Base-by-base conservation (phyloP, 176 grass and related monocot species). In the Cymbopogon citratus region DNA sequence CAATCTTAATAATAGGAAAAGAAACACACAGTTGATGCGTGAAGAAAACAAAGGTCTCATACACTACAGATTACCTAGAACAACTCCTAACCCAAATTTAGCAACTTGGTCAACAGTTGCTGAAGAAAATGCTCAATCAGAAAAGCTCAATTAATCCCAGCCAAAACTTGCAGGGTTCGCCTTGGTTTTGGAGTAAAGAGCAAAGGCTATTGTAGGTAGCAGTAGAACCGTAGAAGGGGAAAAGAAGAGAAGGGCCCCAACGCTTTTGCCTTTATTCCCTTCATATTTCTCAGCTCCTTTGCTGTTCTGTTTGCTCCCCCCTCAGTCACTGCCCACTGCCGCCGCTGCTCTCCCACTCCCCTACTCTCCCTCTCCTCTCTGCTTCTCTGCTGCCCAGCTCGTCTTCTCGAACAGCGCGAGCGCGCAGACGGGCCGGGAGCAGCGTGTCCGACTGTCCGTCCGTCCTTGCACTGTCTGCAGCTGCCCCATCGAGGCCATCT, bases 211-310 rank as follows among this genome's bases (percentile, higher is more conserved):
- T 14, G 65, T 10, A 48, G 69, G 69, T 70, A 57, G 52, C 5
- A 25, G 24, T 26, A 62, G 25, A 27, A 63, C 56, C 56, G 60
- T 63, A 77, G 24, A 74, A 74, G 36, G 45, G 45, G 57, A 77
- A 76, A 45, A 33, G 63, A 54, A 59, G 49, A 43, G 61, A 52
- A 59, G 44, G 63, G 11, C 18, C 85, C 80, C 89, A 79, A 26
- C 29, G 31, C 81, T 78, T 80, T 64, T 51, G 31, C 66, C 89
- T 94, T 90, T 94, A 91, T 94, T 91, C 89, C 80, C 87, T 87
- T 83, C 87, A 43, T 87, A 82, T 83, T 84, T 85, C 56, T 84
- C 27, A 13, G 26, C 66, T 13, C 64, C 76, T 40, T 56, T 6
- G 24, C 60, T 14, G n/a, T 28, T 27, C n/a, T n/a, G n/a, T n/a